A percentile compares a stretch with the other conserved stretches of the same genome.
Conservation (phyloP, 257 asterid species). For the Fraxinus cuspidata region DNA sequence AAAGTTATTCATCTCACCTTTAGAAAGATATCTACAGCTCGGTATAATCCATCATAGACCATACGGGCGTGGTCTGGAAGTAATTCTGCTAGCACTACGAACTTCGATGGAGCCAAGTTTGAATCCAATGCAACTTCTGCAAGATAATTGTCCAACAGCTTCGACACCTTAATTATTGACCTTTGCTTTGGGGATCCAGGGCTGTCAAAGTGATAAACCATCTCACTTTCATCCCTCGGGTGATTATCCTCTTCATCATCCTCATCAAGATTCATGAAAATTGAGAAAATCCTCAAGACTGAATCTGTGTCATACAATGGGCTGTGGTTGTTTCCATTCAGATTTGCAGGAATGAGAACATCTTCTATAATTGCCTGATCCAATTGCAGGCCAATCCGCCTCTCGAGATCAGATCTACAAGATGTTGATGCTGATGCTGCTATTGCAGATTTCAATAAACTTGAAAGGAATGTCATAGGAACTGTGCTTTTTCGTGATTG, state of each 20-base stretch:
- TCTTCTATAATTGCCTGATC: conserved; percentile 94
- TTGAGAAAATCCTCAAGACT: conserved; percentile 73
- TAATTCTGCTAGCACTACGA: conserved; percentile 66
- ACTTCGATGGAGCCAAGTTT: conserved; percentile 67
- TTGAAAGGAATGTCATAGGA: conserved; percentile 91
- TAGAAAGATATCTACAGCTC: conserved; percentile 88
- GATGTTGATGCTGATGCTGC: conserved; percentile 62
- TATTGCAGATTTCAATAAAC: conserved; percentile 68
- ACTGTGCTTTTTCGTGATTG: conserved; percentile 81
- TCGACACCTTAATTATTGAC: conserved; percentile 79
- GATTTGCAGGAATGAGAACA: conserved; percentile 63
- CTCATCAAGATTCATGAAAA: conserved; percentile 79
- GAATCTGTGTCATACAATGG: conserved; percentile 77
- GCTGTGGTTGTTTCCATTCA: conserved; percentile 55
- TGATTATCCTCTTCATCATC: conserved; percentile 70
- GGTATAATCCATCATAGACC: conserved; percentile 72
- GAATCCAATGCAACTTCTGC: conserved; percentile 84
- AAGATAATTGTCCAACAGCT: conserved; percentile 72
- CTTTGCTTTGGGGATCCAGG: conserved; percentile 93
- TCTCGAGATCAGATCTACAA: conserved; percentile 88
- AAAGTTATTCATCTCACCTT: conserved; percentile 53
- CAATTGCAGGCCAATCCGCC: conserved; percentile 79
- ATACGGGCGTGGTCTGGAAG: conserved; percentile 92
- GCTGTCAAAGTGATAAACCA: conserved; percentile 74
- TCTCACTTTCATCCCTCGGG: conserved; percentile 65